These are phyloP conservation scores for Penicillium hesseltinei DNA, from an alignment of 2,329 filamentous ascomycete species.

Conservation along the genomic window DNA sequence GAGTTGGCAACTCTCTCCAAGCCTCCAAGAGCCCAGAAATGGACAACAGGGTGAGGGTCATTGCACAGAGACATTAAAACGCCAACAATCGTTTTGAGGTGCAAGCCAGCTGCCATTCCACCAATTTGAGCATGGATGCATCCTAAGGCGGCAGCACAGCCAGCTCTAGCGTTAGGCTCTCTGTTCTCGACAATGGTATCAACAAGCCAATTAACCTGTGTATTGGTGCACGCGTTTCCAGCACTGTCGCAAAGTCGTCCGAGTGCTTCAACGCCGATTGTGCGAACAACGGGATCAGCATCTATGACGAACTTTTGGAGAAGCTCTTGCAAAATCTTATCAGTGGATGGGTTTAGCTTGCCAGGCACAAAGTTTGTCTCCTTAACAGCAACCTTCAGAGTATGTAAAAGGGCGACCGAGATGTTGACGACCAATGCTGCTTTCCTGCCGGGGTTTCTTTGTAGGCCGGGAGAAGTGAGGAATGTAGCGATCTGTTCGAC, in stretches of 20 bases:
- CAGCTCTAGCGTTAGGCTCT: slow-evolving; percentile 88
- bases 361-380: slow-evolving; percentile 73
- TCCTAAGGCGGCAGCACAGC: slow-evolving; percentile 89
- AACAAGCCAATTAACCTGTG: slow-evolving; percentile 85
- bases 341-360: slow-evolving; percentile 71
- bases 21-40: slow-evolving; percentile 94
- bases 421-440: slow-evolving; percentile 91
- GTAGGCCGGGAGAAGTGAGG: slow-evolving; percentile 73
- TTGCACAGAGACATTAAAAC: slow-evolving; percentile 97
- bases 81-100: slow-evolving; percentile 94
- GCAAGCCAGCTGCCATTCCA: slow-evolving; percentile 94
- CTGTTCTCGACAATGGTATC: slow-evolving; percentile 93
- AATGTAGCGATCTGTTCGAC: slow-evolving; percentile 91
- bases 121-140: slow-evolving; percentile 94
- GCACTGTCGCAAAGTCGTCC: slow-evolving; percentile 81
- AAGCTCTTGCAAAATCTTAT: slow-evolving; percentile 67
- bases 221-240: slow-evolving; percentile 83
- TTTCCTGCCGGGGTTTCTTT: slow-evolving; percentile 82
- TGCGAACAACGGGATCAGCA: slow-evolving; percentile 80
- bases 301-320: slow-evolving; percentile 80
- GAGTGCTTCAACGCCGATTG: slow-evolving; percentile 78
- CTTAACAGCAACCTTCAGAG: slow-evolving; percentile 78
- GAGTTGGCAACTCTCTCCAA: slow-evolving; percentile 84
- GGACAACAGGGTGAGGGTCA: slow-evolving; percentile 90
- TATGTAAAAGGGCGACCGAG: slow-evolving; percentile 73